Evolutionary conservation across 2,329 filamentous ascomycete genomes (phyloP).

Genomic region (Hypoxylon sp.): DNA sequence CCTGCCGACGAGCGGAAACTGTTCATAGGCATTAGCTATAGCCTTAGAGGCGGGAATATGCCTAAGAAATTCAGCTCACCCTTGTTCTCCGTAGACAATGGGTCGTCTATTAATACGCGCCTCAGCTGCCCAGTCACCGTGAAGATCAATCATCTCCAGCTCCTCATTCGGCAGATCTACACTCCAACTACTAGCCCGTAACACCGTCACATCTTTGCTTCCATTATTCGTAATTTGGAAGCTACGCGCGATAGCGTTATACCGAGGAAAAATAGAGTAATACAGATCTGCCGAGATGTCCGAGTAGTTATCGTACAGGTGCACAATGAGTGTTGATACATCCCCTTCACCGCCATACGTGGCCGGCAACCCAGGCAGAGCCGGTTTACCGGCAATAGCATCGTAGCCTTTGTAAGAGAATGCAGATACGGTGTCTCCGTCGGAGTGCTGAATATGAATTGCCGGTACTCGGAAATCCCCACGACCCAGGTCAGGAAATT

Average conservation of each 20-base stretch:
- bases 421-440: constrained; percentile 70
- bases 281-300: constrained; percentile 69
- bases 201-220: constrained; percentile 63
- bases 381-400: constrained; percentile 68
- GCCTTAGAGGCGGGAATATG: not conserved
- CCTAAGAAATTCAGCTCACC: constrained; percentile 54
- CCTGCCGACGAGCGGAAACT: constrained; percentile 73
- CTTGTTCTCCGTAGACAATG: constrained; percentile 68
- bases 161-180: constrained; percentile 72
- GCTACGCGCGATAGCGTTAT: constrained; percentile 72
- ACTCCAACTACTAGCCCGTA: constrained; percentile 71
- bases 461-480: constrained; percentile 74
- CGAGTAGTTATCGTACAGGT: constrained; percentile 70
- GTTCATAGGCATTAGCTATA: constrained; percentile 39
- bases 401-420: constrained; percentile 70
- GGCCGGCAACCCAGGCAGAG: constrained; percentile 67
- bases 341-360: constrained; percentile 69
- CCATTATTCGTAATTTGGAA: constrained; percentile 73
- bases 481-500: constrained; percentile 74
- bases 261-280: constrained; percentile 73
- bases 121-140: constrained; percentile 74
- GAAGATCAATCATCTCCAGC: constrained; percentile 71
- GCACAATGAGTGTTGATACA: constrained; percentile 70
- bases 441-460: constrained; percentile 69
- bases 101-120: constrained; percentile 66